These are phyloP conservation scores for Mycotypha africana DNA, from an alignment of 371 early-diverging fungal genomes.

Conservation along the genomic window DNA sequence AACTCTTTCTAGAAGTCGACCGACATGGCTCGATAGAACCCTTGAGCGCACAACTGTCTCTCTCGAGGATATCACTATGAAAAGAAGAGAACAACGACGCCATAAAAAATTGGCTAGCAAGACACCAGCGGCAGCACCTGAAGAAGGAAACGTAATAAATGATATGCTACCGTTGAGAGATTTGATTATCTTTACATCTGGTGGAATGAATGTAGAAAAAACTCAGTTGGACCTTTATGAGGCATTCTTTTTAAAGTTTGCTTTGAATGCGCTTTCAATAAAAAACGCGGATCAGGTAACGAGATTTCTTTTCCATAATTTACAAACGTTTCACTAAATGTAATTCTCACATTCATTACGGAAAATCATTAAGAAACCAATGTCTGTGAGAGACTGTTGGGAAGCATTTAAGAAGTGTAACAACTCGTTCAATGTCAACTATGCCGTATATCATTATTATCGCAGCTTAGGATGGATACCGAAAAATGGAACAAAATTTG, in stretches of 20 bases:
- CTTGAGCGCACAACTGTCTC: constrained; percentile 4
- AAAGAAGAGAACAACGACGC: constrained; percentile 42
- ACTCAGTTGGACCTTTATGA: constrained; percentile 61
- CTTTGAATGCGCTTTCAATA: constrained; percentile 46
- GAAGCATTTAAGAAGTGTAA: constrained; percentile 18
- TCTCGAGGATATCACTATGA: constrained; percentile 43
- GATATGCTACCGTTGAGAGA: no score
- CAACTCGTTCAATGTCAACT: constrained; percentile 46
- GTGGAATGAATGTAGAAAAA: constrained; percentile 24
- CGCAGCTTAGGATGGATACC: constrained; percentile 81
- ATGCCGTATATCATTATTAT: constrained; percentile 80
- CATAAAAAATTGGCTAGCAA: constrained; percentile 10
- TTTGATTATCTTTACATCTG: constrained; percentile 1
- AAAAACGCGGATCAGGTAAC: constrained; percentile 24
- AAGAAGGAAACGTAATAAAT: not conserved
- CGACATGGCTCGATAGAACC: constrained; percentile 58
- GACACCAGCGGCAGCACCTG: not conserved
- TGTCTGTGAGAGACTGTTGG: constrained; percentile 36
- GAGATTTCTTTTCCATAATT: not conserved
- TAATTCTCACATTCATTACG: not conserved
- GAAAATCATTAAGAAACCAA: not conserved
- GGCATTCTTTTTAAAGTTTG: constrained; percentile 60
- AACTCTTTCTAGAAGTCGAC: constrained; percentile 71
- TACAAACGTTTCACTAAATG: not conserved
- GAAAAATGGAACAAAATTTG: constrained; percentile 77